Evolutionary conservation across 257 asterid genomes (phyloP), one percentile per base, ranked within the genome.

Genomic region (Scutellaria galericulata): DNA sequence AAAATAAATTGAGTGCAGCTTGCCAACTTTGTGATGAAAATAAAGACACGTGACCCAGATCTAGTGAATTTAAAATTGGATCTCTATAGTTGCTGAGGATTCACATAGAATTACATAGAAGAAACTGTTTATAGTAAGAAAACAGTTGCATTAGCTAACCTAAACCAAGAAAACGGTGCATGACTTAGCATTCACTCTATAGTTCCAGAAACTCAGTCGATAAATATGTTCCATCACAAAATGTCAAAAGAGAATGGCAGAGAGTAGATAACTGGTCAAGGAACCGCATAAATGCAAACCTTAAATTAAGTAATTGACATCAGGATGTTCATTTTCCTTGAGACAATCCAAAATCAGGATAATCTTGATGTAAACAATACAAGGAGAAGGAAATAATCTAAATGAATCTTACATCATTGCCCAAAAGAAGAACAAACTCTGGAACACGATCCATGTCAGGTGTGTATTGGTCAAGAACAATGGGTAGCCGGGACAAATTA

Each of bases 391-490:
- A 75, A 53, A 54, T 13, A 44, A 60, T 68, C 61, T 47, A 56
- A 18, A 61, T 22, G 76, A 66, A 76, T 86, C 96, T 87, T 82
- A 91, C 99, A 88, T 94, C 99, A 73, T 94, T 94, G 54, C 99
- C 99, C 90, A 94, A 81, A 79, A 92, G 88, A 80, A 94, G 99
- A 76, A 90, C 57, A 80, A 94, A 84, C 72, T 94, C 99, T 40
- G 99, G 99, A 63, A 90, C 88, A 72, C 93, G 96, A 78, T 91
- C 99, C 97, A 89, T 89, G 80, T 94, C 98, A 59, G 99, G 98
- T 2, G 97, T 89, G 88, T 94, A 94, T 79, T 91, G 99, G 82
- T 94, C 99, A 68, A 94, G 95, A 77, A 94, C 87, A 71, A 94
- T 84, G 22, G 99, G 99, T 50, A 94, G 90, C 86, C 98, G 84